Base-by-base conservation (phyloP, 1,284 basidiomycete genomes). In the Sphagnurus paluster region DNA sequence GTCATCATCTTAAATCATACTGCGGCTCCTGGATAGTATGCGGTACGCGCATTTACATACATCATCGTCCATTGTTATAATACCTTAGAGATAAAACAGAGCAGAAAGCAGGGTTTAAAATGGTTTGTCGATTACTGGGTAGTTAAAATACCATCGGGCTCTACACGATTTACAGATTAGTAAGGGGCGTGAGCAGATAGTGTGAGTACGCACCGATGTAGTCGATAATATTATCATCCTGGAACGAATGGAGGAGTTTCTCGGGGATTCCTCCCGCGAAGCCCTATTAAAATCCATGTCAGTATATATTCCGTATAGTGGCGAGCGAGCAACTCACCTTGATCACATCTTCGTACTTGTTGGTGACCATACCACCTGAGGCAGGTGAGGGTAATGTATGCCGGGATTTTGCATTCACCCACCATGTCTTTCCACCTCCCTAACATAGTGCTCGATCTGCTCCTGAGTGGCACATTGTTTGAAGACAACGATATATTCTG, bases 401-500 rank as follows among this genome's bases (percentile, higher is more conserved):
- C 17, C 30, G 3, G 33, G 4, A 23, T 1, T 20, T 19, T 24
- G 13, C 14, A 10, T 8, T 36, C 28, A 33, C 40, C 35, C 51
- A 66, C 79, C 78, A 44, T 71, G 70, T 6, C 50, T 52, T 24
- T 61, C 58, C 9, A 83, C 68, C 3, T 71, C 61, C 0, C 63
- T 48, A 2, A 59, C 69, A 49, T 74, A 76, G 44, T 75, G 56
- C 29, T 76, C 54, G 35, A 84, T 68, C 42, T 73, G 59, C 1
- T 69, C 71, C 25, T 64, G 39, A n/a, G 72, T 60, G 41, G 69
- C 75, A 34, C 48, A 44, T 8, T 74, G 63, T 58, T 82, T 82
- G 69, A 82, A 82, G n/a, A 79, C 71, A 34, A 83, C 74, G 50
- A 83, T 80, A 59, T 72, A 81, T 52, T 64, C 77, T 79, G 54